These are phyloP conservation scores for Vitis hybrid DNA, from an alignment of 177 flowering plant genomes.

Conservation along the genomic window DNA sequence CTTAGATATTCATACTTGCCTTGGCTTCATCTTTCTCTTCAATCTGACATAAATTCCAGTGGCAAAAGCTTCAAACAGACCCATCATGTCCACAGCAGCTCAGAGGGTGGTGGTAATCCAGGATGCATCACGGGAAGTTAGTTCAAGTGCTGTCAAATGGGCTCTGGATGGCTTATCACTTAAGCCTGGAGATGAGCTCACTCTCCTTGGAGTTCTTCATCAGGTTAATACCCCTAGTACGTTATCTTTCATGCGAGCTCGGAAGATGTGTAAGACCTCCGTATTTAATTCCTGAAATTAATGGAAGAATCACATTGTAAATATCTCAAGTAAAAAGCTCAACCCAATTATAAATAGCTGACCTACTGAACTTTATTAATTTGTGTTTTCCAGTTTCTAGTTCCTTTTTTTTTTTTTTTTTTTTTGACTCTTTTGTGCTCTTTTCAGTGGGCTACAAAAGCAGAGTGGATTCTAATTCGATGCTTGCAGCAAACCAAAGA, in stretches of 20 bases:
- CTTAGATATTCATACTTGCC: no score
- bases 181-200: constrained; percentile 52
- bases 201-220: constrained; percentile 57
- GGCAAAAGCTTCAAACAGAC: neutral
- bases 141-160: constrained; percentile 36
- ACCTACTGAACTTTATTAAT: no score
- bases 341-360: no score
- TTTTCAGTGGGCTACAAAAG: constrained; percentile 59
- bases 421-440: neutral
- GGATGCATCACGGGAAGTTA: constrained; percentile 52
- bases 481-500: constrained; percentile 36
- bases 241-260: constrained; percentile 42
- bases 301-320: no score
- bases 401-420: constrained; percentile 2
- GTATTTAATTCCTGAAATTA: neutral
- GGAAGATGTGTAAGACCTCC: constrained; percentile 31
- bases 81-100: constrained; percentile 22
- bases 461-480: constrained; percentile 41
- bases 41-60: no score
- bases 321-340: no score
- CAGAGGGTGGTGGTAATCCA: constrained; percentile 66
- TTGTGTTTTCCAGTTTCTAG: no score
- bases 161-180: constrained; percentile 41
- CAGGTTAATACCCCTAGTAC: constrained; percentile 71
- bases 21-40: no score